Evolutionary conservation across 169 alveolate genomes (phyloP).

Genomic region (Eimeria necatrix): DNA sequence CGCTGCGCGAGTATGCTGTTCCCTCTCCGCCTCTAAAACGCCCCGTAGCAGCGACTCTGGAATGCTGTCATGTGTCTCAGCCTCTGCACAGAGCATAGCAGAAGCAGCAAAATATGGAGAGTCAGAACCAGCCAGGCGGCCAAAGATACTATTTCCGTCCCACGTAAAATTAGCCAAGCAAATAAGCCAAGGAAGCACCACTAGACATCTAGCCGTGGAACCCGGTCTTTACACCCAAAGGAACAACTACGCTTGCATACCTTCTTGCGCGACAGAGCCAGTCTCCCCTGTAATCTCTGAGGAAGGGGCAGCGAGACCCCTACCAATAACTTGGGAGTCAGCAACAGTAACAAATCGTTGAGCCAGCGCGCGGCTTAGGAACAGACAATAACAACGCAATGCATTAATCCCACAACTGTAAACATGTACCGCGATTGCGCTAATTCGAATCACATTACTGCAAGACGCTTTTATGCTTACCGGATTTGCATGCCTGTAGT

Average conservation of each 20-base stretch:
- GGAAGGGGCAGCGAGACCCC: neutral
- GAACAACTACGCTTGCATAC: neutral
- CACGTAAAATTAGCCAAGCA: no score
- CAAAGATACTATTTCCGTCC: no score
- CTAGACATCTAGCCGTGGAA: no score
- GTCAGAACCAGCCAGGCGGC: no score
- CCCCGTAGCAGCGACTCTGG: slow-evolving; percentile 64
- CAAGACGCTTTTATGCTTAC: no score
- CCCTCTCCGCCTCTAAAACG: slow-evolving; percentile 66
- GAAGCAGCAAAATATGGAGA: neutral
- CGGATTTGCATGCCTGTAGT: neutral
- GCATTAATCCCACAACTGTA: neutral
- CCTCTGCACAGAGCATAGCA: slow-evolving; percentile 5
- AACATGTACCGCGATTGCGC: neutral
- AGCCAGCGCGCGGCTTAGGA: slow-evolving; percentile 76
- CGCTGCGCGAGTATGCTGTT: slow-evolving; percentile 43
- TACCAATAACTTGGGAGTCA: neutral
- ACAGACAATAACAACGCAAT: neutral
- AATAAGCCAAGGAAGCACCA: no score
- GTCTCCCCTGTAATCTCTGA: neutral
- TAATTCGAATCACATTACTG: neutral
- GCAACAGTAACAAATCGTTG: slow-evolving; percentile 18
- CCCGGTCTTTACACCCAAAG: neutral
- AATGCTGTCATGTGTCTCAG: neutral
- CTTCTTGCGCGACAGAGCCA: neutral